phyloP scores from a whole-genome alignment of 176 grass and related monocot genomes.

The Cymbopogon citratus region DNA sequence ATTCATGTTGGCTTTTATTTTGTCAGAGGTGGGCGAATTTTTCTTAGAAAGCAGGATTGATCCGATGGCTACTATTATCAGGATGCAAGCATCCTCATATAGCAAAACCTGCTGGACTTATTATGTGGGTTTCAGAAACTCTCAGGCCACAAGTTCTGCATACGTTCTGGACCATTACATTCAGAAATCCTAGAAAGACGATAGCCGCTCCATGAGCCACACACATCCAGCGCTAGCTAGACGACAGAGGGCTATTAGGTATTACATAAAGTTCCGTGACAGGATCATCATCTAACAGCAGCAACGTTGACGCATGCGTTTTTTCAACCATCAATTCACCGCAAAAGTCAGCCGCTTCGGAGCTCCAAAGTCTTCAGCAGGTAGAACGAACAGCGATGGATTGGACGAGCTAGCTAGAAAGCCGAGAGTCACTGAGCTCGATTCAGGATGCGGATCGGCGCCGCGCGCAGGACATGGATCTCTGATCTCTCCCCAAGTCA shows the following conservation, averaged over 20 bases:
- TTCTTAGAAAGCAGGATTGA: no score
- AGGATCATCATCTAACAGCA: not conserved
- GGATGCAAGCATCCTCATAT: not conserved
- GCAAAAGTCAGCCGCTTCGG: conserved; percentile 21
- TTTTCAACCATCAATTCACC: not conserved
- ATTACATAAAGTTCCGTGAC: not conserved
- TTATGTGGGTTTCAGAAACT: not conserved
- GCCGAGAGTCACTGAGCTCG: not conserved
- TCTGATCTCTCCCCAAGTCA: not conserved
- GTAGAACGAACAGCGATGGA: not conserved
- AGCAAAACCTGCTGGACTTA: not conserved
- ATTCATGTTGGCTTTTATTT: no score
- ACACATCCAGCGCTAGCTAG: not conserved
- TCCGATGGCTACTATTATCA: not conserved
- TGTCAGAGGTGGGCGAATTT: not conserved
- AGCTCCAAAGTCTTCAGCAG: conserved; percentile 15
- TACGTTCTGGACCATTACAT: not conserved
- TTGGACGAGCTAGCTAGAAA: not conserved
- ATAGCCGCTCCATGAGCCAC: not conserved
- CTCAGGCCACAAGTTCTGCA: not conserved
- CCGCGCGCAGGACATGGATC: not conserved
- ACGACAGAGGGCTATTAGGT: not conserved
- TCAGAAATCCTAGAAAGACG: not conserved
- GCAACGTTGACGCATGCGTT: not conserved
- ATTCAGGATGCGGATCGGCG: not conserved